Conservation (phyloP, 331 rosid species). For the Pyracantha coccinea region DNA sequence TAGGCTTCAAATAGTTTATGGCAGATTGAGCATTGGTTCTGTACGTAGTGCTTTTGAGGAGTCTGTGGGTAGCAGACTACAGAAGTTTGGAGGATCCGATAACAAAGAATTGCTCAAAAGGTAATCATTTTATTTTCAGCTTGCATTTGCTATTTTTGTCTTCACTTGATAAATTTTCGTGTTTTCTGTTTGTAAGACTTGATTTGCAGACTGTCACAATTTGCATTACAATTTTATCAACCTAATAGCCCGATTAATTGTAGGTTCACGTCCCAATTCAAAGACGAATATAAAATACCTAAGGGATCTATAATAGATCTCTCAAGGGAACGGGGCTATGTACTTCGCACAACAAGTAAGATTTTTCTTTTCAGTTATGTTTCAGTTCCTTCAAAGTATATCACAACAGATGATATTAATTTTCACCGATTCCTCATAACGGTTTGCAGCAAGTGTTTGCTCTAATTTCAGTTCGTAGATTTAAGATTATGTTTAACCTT, state of each 20-base stretch:
- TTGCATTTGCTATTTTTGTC: neutral
- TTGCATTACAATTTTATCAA: constrained; percentile 1
- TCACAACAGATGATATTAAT: neutral
- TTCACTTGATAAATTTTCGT: neutral
- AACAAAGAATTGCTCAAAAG: constrained; percentile 69
- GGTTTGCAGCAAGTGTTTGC: neutral
- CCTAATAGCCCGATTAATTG: constrained; percentile 24
- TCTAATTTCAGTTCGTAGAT: neutral
- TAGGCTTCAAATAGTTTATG: constrained; percentile 79
- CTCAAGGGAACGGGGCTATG: constrained; percentile 59
- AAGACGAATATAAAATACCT: constrained; percentile 82
- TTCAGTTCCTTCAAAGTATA: neutral
- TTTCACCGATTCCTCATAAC: neutral
- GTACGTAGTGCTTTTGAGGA: constrained; percentile 87
- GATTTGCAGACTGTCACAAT: neutral
- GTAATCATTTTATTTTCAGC: constrained; percentile 22
- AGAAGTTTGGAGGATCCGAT: constrained; percentile 64
- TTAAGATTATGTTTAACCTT: neutral
- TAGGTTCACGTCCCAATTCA: constrained; percentile 95
- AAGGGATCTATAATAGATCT: constrained; percentile 75
- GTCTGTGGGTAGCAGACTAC: constrained; percentile 72
- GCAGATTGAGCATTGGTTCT: constrained; percentile 77
- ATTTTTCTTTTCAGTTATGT: neutral
- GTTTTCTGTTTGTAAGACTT: neutral
- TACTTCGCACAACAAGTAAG: constrained; percentile 85